Conservation (phyloP, 169 alveolate species). For the Theileria equi region DNA sequence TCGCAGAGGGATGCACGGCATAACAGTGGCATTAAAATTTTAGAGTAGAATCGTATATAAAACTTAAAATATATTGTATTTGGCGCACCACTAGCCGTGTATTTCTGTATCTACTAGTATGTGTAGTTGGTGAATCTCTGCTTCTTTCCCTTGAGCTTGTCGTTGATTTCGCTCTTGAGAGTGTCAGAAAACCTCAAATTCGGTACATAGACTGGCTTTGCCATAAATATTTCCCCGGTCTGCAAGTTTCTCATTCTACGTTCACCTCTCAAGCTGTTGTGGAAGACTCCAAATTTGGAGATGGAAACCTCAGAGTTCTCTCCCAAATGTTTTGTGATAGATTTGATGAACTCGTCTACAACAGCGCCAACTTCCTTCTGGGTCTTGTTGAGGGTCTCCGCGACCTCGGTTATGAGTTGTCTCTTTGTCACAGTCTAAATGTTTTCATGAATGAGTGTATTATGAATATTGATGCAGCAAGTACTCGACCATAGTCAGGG, state of each 20-base stretch:
- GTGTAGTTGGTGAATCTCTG: too few relatives aligned
- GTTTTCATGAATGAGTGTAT: neutral
- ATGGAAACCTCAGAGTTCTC: conserved; percentile 46
- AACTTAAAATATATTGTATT: too few relatives aligned
- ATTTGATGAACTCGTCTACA: conserved; percentile 44
- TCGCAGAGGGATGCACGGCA: too few relatives aligned
- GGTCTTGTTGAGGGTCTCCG: conserved; percentile 47
- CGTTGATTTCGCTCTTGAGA: conserved; percentile 44
- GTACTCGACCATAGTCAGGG: neutral
- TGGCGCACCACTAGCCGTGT: too few relatives aligned
- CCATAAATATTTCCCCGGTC: conserved; percentile 61
- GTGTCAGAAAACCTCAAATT: conserved; percentile 55
- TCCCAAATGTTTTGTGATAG: conserved; percentile 27
- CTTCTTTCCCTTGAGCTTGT: conserved; percentile 9
- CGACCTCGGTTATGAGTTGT: conserved; percentile 53
- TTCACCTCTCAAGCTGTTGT: conserved; percentile 55
- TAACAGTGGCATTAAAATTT: too few relatives aligned
- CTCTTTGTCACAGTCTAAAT: conserved; percentile 50
- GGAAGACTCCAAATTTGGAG: conserved; percentile 61
- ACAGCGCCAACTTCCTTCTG: conserved; percentile 64
- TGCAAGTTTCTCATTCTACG: conserved; percentile 61
- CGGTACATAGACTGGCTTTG: conserved; percentile 64
- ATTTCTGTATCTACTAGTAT: too few relatives aligned
- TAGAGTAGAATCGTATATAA: too few relatives aligned
- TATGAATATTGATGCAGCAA: neutral